These are phyloP conservation scores for Scheffersomyces segobiensis DNA, from an alignment of 1,139 yeast genomes.

Conservation along the genomic window DNA sequence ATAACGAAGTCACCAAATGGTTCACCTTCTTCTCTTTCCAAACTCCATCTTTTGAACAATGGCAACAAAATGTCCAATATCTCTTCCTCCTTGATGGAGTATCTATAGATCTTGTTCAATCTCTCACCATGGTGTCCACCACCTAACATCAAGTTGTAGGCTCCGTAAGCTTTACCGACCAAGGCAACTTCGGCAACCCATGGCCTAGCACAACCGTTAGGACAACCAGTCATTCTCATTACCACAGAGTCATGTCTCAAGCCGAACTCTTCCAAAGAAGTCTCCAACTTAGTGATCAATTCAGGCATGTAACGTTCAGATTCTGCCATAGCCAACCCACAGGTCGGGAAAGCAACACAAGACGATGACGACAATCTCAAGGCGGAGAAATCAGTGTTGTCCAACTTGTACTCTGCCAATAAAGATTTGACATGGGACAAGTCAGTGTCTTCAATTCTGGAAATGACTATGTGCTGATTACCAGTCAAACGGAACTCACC, in stretches of 20 bases:
- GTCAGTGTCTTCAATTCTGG: conserved; percentile 71
- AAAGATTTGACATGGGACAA: conserved; percentile 61
- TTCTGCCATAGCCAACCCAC: conserved; percentile 99
- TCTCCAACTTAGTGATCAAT: conserved; percentile 78
- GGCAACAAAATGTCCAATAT: conserved; percentile 77
- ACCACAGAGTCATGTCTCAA: conserved; percentile 92
- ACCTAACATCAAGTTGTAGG: conserved; percentile 92
- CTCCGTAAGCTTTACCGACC: conserved; percentile 93
- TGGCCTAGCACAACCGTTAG: conserved; percentile 98
- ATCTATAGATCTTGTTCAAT: conserved; percentile 84
- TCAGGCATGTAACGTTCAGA: conserved; percentile 92
- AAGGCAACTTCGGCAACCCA: conserved; percentile 97
- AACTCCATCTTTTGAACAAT: conserved; percentile 89
- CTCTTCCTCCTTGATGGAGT: conserved; percentile 89
- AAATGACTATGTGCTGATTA: conserved; percentile 86
- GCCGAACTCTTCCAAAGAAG: conserved; percentile 85
- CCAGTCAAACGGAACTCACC: conserved; percentile 95
- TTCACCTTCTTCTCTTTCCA: conserved; percentile 87
- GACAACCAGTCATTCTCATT: conserved; percentile 99
- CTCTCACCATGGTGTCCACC: conserved; percentile 97
- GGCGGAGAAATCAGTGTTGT: conserved; percentile 80
- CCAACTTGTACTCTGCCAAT: conserved; percentile 74
- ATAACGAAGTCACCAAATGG: conserved; percentile 94
- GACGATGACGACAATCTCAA: conserved; percentile 91
- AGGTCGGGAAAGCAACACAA: conserved; percentile 98